Base-by-base conservation (phyloP, 2,329 filamentous ascomycete species). In the Calycina marina region DNA sequence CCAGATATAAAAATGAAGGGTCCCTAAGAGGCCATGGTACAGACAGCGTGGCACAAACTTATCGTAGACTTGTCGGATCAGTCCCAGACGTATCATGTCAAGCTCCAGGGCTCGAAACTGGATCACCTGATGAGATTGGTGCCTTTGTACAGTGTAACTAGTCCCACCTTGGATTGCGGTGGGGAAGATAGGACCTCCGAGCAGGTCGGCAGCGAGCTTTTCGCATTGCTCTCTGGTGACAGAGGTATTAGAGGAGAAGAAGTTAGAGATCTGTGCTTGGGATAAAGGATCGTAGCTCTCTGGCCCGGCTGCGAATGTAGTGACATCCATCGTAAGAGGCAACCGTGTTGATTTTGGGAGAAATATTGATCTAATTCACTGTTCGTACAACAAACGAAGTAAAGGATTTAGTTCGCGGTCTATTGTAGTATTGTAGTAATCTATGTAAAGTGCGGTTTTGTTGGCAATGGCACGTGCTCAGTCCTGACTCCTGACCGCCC, bases 131-230 rank as follows among this genome's bases (percentile, higher is more conserved):
- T 18, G 25, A 20, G 27, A 15, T 15, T 35, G 14, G 28, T 35
- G 27, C 20, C 18, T 28, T 29, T 18, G 20, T 18, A 35, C 28
- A 30, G 32, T 35, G 30, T 35, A 35, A 28, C 32, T 35, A 15
- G 13, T 35, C 24, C 5, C 32, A 31, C 32, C 32, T 27, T 35
- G 32, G 20, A 35, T 28, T 26, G 15, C 22, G 26, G 28, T 35
- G 28, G 32, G 17, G 26, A 20, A 25, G 18, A 35, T 20, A 14
- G 30, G 12, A 25, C 30, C 25, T 12, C 20, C 20, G 11, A 31
- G 12, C 13, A 31, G 10, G 30, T 25, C 16, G 12, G 20, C 30
- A 6, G 30, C 30, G 25, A 31, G 12, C 9, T 25, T 11, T 24
- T 31, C 20, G 20, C n/a, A 18, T 14, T 31, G 13, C 18, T 31